Base-by-base conservation (phyloP, 257 asterid species). In the Echites panduratus region DNA sequence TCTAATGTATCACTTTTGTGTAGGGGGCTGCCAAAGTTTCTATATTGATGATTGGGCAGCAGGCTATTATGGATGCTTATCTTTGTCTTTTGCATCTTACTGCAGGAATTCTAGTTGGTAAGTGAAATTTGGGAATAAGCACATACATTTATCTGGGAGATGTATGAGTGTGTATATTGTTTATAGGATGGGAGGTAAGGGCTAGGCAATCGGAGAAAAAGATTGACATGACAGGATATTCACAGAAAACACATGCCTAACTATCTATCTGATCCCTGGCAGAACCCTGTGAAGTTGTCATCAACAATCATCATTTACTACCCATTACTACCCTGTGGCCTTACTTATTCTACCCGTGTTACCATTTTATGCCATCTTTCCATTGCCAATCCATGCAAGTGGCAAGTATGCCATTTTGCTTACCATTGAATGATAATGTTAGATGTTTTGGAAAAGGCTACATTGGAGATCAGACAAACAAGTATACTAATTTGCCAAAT, bases 1-100 rank as follows among this genome's bases (percentile, higher is more conserved):
- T 32, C 22, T 73, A 29, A 35, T 35, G 3, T 35, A 32, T 50
- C n/a, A n/a, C 45, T 38, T 78, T 68, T 64, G 47, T 27, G n/a
- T 71, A 92, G 99, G 99, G 99, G 53, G 91, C 99, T 86, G 96
- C 99, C 68, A 95, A 95, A 88, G 99, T 95, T 78, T 95, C 99
- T 20, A 85, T 92, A 80, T 78, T 86, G 82, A 92, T 90, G 97
- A 83, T 95, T 65, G 99, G 98, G 62, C 99, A 95, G 76, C 98
- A 95, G 72, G 99, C 98, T 48, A 92, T 95, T 84, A 89, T 95
- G 93, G 99, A 95, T 81, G 94, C 99, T 65, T 95, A 95, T 79
- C 84, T 92, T 76, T 95, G 99, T 80, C 98, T 95, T 84, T 81
- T 95, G 56, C 99, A 92, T 84, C 97, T 95, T 64, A 95, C 98